Conservation (phyloP, 2,329 filamentous ascomycete genomes). For the Monosporascus cannonballus region DNA sequence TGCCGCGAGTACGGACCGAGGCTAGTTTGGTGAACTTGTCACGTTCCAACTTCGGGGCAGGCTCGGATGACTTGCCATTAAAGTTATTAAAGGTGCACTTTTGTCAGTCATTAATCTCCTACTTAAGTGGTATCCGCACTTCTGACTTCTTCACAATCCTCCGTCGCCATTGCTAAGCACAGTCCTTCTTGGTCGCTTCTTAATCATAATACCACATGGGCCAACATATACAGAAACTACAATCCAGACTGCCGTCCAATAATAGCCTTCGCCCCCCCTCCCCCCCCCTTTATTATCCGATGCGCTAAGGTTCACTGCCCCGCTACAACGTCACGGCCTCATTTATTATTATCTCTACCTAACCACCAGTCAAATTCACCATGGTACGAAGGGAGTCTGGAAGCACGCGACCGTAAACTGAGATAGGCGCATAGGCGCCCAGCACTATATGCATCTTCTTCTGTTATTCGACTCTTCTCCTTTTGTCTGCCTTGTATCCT, state of each 20-base stretch:
- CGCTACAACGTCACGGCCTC: slow-evolving; percentile 12
- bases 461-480: background rate
- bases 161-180: no score
- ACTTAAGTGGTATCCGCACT: no score
- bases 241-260: background rate
- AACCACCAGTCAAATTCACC: slow-evolving; percentile 1
- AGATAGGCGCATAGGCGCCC: slow-evolving; percentile 12
- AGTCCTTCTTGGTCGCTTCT: background rate
- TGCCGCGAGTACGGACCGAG: background rate
- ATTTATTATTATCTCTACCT: background rate
- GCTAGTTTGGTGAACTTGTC: background rate
- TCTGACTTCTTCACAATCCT: no score
- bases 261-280: no score
- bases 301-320: slow-evolving; percentile 2
- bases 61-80: no score
- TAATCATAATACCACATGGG: background rate
- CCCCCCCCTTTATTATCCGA: no score
- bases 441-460: background rate
- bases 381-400: slow-evolving; percentile 6
- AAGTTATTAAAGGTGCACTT: no score
- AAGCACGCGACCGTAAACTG: slow-evolving; percentile 11
- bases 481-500: background rate
- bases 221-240: background rate
- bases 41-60: no score
- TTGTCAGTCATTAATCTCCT: no score